Conservation (phyloP, 176 grass and related monocot species). For the Aegilops tauschii region DNA sequence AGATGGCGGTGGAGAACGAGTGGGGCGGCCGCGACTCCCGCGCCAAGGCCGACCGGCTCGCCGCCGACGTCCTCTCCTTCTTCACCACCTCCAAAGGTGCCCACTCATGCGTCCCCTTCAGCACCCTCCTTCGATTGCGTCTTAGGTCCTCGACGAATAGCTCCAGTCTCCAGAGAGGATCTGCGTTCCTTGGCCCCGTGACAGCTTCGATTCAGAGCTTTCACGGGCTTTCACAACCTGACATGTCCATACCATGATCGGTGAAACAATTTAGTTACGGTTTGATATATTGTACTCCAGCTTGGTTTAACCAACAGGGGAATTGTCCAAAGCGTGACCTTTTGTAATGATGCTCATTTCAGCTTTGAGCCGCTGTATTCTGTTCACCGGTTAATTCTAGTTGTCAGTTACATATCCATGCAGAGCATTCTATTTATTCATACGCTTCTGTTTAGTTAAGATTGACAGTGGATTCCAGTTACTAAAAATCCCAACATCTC, state of each 20-base stretch:
- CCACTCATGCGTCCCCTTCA: background rate
- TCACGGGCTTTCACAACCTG: background rate
- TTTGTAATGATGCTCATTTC: background rate
- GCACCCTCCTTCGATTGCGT: background rate
- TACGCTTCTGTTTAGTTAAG: background rate
- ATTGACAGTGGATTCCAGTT: background rate
- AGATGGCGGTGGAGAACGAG: conserved; percentile 81
- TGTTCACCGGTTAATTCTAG: background rate
- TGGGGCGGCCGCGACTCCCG: conserved; percentile 80
- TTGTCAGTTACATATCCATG: background rate
- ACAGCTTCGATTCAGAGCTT: background rate
- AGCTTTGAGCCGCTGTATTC: background rate
- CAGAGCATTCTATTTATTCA: background rate
- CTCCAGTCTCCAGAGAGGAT: no score
- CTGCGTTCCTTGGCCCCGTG: background rate
- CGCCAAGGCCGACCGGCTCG: conserved; percentile 59
- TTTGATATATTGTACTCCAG: no score
- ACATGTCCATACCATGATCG: background rate
- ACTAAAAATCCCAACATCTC: background rate
- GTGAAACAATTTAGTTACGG: background rate
- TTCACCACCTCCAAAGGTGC: conserved; percentile 64
- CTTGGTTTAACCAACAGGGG: no score
- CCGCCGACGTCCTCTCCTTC: conserved; percentile 52
- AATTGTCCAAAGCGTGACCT: no score
- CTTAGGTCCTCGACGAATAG: no score